Percentiles rank a stretch among this genome's conserved stretches.
Conservation (phyloP, 495 filamentous ascomycete species). For the Bacidia rubella region DNA sequence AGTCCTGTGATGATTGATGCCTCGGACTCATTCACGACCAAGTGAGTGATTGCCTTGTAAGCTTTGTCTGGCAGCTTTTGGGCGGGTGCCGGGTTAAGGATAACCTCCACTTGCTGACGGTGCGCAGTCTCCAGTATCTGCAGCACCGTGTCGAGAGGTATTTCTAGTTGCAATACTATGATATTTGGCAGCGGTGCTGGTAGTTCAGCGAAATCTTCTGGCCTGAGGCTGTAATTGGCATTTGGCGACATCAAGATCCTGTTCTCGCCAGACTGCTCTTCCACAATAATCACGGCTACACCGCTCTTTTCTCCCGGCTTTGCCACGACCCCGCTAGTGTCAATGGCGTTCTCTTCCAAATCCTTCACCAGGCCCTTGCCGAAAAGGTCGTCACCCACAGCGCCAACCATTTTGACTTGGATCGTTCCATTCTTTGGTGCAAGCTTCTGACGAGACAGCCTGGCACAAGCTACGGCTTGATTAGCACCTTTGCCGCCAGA, state of each 20-base stretch:
- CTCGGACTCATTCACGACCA: constrained; percentile 88
- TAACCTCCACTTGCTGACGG: constrained; percentile 37
- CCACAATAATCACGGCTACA: constrained; percentile 71
- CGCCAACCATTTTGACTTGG: constrained; percentile 65
- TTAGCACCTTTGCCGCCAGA: constrained; percentile 93
- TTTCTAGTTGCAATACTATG: constrained; percentile 81
- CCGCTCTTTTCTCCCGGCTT: constrained; percentile 50
- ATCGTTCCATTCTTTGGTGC: constrained; percentile 26
- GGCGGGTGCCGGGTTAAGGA: constrained; percentile 81
- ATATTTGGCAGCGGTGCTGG: constrained; percentile 41
- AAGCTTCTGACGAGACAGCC: constrained; percentile 44
- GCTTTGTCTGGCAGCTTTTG: constrained; percentile 51
- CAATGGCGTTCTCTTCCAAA: constrained; percentile 47
- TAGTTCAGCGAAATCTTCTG: constrained; percentile 29
- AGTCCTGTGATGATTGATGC: constrained; percentile 49
- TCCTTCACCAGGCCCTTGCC: constrained; percentile 32
- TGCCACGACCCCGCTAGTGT: constrained; percentile 38
- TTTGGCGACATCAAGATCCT: constrained; percentile 69
- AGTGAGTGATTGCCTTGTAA: constrained; percentile 55
- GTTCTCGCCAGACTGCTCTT: constrained; percentile 69
- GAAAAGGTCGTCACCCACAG: constrained; percentile 61
- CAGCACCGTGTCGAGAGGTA: constrained; percentile 58
- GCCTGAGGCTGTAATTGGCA: constrained; percentile 50
- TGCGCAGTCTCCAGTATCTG: constrained; percentile 45
- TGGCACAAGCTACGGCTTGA: constrained; percentile 71